phyloP scores from a whole-genome alignment of 2,329 filamentous ascomycete genomes.

The Lachnellula arida region DNA sequence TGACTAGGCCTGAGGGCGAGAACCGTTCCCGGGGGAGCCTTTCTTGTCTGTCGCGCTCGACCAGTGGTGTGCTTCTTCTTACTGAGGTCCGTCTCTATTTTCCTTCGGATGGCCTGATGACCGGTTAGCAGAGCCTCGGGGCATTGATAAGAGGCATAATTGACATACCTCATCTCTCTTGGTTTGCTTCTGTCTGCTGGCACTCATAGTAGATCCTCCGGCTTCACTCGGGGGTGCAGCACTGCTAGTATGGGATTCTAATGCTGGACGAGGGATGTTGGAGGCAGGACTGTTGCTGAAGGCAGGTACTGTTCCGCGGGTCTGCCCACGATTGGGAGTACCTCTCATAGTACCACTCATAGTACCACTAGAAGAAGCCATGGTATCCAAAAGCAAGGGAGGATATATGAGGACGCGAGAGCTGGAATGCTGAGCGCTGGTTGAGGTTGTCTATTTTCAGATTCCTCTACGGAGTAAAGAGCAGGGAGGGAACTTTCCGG shows the following conservation, averaged over 20 bases:
- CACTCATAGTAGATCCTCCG: constrained; percentile 67
- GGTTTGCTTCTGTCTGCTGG: constrained; percentile 91
- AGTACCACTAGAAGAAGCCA: constrained; percentile 41
- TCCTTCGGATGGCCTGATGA: constrained; percentile 82
- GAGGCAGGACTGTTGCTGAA: constrained; percentile 62
- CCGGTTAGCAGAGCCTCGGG: constrained; percentile 16
- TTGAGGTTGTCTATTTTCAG: background rate
- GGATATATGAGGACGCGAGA: background rate
- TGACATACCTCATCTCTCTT: constrained; percentile 89
- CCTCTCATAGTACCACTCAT: constrained; percentile 63
- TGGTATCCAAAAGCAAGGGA: constrained; percentile 10
- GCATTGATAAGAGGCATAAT: background rate
- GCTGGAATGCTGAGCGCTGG: constrained; percentile 17
- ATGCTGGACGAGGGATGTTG: constrained; percentile 67
- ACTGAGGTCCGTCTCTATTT: constrained; percentile 95
- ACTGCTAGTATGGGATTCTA: constrained; percentile 48
- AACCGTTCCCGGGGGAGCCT: constrained; percentile 93
- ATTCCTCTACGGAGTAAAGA: no score
- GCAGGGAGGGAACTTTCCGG: background rate
- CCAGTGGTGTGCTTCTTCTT: constrained; percentile 86
- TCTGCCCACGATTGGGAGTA: constrained; percentile 59
- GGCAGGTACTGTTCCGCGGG: constrained; percentile 50
- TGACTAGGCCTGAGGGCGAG: constrained; percentile 92
- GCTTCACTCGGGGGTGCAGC: constrained; percentile 45
- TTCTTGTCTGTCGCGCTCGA: constrained; percentile 79